Evolutionary conservation across 768 basidiomycete species (phyloP), one percentile per base, ranked within the genome.

Genomic region (Asterophora parasitica): DNA sequence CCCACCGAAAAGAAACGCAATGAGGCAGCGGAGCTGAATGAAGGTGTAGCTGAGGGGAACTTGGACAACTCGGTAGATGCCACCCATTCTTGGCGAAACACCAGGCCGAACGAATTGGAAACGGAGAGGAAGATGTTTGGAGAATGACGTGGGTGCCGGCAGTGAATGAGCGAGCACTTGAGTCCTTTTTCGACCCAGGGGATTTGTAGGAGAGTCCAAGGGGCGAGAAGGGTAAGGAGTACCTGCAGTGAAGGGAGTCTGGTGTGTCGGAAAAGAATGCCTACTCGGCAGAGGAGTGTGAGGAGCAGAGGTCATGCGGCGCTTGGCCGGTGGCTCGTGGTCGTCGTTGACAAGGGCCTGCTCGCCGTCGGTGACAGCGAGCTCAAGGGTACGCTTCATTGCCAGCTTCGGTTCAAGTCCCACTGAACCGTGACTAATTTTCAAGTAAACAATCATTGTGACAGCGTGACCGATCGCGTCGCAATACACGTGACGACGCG

Each of bases 31-130:
- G 4, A 89, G 67, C 56, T 84, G 84, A 0, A 75, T 68, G 53
- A 89, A 81, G 0, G 82, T 83, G 59, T 86, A 88, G 58, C 74
- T 84, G 20, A 79, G 66, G 0, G 86, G 86, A 7, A 86, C 82
- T 53, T 85, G 85, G 4, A 79, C 78, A 44, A 87, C 65, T 44
- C 85, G 76, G 57, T 80, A 78, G 3, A 83, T 72, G 4, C 80
- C 78, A 4, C 81, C 77, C 45, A 67, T 62, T 8, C 60, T 59
- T 1, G 65, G 61, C 8, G 56, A 55, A 2, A 61, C 28, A 36
- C 64, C 61, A 10, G 59, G 51, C 36, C 73, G 70, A 37, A 79
- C 61, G 42, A 83, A 65, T 63, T 85, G 84, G 58, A 85, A 78
- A 15, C 82, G 78, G 12, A 87, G 72, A 0, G 81, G 69, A 17